A percentile compares a stretch with the other conserved stretches of the same genome.
phyloP scores from a whole-genome alignment of 2,329 filamentous ascomycete species.

The Aspergillus sp. region DNA sequence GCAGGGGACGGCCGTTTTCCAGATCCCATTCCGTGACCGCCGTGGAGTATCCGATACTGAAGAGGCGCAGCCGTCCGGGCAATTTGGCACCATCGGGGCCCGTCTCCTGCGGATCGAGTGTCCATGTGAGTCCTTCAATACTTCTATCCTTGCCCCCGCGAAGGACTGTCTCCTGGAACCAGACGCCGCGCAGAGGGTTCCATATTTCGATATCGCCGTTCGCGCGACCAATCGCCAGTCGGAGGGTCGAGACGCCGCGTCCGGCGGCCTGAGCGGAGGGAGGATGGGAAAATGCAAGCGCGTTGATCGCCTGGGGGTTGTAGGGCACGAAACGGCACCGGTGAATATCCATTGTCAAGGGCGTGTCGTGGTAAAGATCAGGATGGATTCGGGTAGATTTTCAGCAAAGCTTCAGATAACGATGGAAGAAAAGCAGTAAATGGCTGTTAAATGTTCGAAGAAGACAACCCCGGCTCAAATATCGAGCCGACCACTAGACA shows the following conservation, averaged over 20 bases:
- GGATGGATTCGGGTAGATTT: neutral
- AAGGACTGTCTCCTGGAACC: conserved; percentile 88
- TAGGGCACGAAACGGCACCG: conserved; percentile 94
- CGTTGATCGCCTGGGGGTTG: conserved; percentile 88
- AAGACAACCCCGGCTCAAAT: conserved; percentile 16
- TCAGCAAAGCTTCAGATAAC: neutral
- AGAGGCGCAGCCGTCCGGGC: conserved; percentile 76
- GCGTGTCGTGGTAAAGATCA: neutral
- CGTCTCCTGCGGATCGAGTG: conserved; percentile 75
- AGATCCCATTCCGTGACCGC: conserved; percentile 96
- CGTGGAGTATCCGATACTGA: conserved; percentile 93
- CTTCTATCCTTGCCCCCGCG: conserved; percentile 80
- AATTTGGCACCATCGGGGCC: conserved; percentile 54
- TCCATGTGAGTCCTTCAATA: conserved; percentile 90
- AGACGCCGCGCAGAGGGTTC: conserved; percentile 79
- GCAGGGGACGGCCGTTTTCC: conserved; percentile 70
- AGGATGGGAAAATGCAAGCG: conserved; percentile 87
- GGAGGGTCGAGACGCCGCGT: conserved; percentile 59
- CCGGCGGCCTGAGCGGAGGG: conserved; percentile 45
- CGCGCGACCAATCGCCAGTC: conserved; percentile 84
- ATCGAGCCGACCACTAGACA: conserved; percentile 21
- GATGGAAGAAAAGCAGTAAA: neutral
- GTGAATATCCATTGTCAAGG: conserved; percentile 79
- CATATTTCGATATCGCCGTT: conserved; percentile 98
- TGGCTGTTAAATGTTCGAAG: conserved; percentile 1